Evolutionary conservation across 2,329 filamentous ascomycete species (phyloP).

Genomic region (Colletotrichum sp.): DNA sequence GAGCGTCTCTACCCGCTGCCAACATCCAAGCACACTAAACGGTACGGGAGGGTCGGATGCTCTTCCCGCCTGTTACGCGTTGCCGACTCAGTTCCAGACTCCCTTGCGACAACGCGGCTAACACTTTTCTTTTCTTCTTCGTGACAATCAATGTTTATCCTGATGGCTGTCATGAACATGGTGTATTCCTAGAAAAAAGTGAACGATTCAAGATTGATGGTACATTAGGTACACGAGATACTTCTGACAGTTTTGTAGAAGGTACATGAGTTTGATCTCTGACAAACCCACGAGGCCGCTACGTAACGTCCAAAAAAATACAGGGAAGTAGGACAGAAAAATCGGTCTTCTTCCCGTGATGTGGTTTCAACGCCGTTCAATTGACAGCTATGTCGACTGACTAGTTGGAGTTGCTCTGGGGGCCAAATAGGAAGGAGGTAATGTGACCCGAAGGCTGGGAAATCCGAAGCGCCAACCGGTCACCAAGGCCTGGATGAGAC

Average conservation of each 20-base stretch:
- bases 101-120: neutral
- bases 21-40: neutral
- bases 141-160: neutral
- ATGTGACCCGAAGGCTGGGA: neutral
- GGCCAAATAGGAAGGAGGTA: neutral
- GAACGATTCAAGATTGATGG: neutral
- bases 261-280: neutral
- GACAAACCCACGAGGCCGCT: neutral
- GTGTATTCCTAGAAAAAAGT: neutral
- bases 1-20: neutral
- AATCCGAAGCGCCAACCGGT: neutral
- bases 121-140: neutral
- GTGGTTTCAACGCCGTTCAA: neutral
- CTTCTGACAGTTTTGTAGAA: neutral
- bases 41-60: neutral
- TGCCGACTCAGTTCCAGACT: neutral
- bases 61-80: neutral
- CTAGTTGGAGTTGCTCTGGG: neutral
- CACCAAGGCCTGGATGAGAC: neutral
- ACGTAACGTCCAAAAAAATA: neutral
- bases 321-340: neutral
- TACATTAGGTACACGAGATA: conserved; percentile 4
- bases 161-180: neutral
- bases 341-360: conserved; percentile 3
- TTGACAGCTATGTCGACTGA: neutral